Evolutionary conservation across 305 asterid species (phyloP).

Genomic region (Petunia hybrid): DNA sequence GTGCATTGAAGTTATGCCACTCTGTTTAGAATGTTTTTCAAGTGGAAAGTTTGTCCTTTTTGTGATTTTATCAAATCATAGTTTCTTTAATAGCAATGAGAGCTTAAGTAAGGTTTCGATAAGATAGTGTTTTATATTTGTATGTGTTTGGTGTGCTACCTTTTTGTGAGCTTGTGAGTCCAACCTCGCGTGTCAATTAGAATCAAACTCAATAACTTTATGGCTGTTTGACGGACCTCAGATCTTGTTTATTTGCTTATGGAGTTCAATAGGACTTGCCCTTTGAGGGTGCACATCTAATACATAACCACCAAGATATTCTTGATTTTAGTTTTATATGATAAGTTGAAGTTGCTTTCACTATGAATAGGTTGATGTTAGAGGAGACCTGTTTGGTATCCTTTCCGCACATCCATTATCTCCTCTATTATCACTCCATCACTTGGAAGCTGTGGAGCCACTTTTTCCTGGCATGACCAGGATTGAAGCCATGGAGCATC

Average conservation of each 20-base stretch:
- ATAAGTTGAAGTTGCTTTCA: slow-evolving; percentile 8
- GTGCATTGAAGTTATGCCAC: not conserved
- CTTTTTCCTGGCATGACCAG: slow-evolving; percentile 71
- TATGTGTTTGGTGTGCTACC: not conserved
- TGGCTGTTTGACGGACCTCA: not conserved
- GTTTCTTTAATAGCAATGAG: not conserved
- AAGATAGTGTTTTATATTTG: not conserved
- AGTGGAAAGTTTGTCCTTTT: not conserved
- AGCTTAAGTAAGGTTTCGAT: not conserved
- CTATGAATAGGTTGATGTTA: slow-evolving; percentile 68
- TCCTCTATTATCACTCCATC: slow-evolving; percentile 74
- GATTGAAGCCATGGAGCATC: slow-evolving; percentile 59
- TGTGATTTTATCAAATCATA: no score
- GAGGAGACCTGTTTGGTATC: slow-evolving; percentile 75
- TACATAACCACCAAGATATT: not conserved
- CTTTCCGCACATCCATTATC: slow-evolving; percentile 85
- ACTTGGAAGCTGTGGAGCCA: slow-evolving; percentile 81
- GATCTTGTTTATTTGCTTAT: not conserved
- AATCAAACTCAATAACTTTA: no score
- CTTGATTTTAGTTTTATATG: not conserved
- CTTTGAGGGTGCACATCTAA: not conserved
- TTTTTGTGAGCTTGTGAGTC: not conserved
- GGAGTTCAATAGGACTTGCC: not conserved
- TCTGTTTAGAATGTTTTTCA: not conserved
- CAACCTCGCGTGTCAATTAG: not conserved